These are phyloP conservation scores for Adansonia gregorii DNA, from an alignment of 441 rosid species.

Conservation along the genomic window DNA sequence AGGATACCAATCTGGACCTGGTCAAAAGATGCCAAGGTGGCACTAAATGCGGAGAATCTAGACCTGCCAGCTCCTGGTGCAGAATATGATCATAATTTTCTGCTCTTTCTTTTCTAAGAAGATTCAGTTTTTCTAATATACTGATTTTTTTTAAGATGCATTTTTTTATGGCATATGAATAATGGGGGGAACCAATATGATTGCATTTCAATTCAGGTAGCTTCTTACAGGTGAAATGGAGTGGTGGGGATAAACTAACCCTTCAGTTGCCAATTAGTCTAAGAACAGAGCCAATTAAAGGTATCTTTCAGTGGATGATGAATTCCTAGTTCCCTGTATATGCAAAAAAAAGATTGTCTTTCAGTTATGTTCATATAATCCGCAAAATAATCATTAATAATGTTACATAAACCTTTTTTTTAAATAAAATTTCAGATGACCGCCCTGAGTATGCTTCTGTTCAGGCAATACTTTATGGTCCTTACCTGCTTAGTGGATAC, in stretches of 20 bases:
- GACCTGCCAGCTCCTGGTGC: constrained; percentile 69
- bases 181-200: not conserved
- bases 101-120: not conserved
- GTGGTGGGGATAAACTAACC: constrained; percentile 56
- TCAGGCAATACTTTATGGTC: constrained; percentile 85
- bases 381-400: not conserved
- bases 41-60: constrained; percentile 55
- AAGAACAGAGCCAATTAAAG: constrained; percentile 83
- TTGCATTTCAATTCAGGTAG: constrained; percentile 37
- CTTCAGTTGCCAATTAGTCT: constrained; percentile 67
- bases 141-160: constrained; percentile 1
- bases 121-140: not conserved
- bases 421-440: constrained; percentile 60
- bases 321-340: not conserved
- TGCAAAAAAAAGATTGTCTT: not conserved
- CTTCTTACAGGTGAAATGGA: constrained; percentile 71
- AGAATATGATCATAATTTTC: constrained; percentile 8
- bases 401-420: not conserved
- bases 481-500: constrained; percentile 76
- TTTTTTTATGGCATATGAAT: not conserved
- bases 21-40: constrained; percentile 56
- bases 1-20: constrained; percentile 77
- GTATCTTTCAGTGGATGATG: constrained; percentile 37
- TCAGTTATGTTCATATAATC: not conserved
- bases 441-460: constrained; percentile 67